phyloP scores from a whole-genome alignment of 169 alveolate genomes.

The Plasmodium gonderi region DNA sequence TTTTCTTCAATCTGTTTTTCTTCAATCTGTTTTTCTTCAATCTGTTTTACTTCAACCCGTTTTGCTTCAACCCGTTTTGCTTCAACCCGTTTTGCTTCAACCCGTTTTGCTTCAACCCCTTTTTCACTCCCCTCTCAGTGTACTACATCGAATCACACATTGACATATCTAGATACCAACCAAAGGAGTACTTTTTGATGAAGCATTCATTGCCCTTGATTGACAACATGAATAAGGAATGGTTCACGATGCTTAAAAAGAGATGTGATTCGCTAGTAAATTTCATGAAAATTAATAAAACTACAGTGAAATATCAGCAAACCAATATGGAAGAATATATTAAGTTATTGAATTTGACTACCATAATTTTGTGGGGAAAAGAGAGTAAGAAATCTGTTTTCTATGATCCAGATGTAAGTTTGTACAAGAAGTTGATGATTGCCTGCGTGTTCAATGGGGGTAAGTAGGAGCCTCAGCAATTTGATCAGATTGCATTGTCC shows the following conservation, averaged over 20 bases:
- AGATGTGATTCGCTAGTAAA: not conserved
- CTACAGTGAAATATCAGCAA: not conserved
- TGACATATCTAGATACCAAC: conserved; percentile 35
- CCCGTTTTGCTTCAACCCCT: not conserved
- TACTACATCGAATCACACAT: conserved; percentile 48
- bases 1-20: not conserved
- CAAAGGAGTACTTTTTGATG: conserved; percentile 36
- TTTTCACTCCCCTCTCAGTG: not conserved
- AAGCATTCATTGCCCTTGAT: conserved; percentile 30
- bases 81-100: not conserved
- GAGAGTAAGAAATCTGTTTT: conserved; percentile 52
- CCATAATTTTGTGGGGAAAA: conserved; percentile 41
- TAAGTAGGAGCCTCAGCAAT: not conserved
- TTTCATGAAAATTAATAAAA: conserved; percentile 26
- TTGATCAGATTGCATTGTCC: not conserved
- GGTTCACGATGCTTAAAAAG: not conserved
- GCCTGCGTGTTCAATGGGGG: conserved; percentile 66
- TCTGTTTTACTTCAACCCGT: not conserved
- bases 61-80: not conserved
- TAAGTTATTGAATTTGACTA: conserved; percentile 14
- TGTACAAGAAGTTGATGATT: conserved; percentile 44
- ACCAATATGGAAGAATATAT: conserved; percentile 26
- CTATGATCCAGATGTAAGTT: conserved; percentile 31
- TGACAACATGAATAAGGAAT: not conserved
- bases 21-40: not conserved